These are phyloP conservation scores for Trichopus zeylanicus DNA, from an alignment of 116 monocot species.

Conservation along the genomic window DNA sequence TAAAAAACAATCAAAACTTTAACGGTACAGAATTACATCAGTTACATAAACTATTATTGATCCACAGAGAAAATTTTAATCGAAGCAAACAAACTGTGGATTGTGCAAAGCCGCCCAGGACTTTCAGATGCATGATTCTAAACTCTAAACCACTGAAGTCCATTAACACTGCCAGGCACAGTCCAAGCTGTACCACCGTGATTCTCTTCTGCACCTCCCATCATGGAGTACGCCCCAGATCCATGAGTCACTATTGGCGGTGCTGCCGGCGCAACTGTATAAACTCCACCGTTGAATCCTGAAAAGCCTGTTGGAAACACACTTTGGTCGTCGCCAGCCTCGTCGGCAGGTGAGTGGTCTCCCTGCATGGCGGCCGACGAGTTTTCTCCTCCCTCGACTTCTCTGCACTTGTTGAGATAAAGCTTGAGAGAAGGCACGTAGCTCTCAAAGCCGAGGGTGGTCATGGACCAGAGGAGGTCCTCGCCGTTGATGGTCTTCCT, in stretches of 20 bases:
- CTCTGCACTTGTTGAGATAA: conserved; percentile 3
- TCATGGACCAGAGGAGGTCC: conserved; percentile 5
- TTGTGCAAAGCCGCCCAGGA: no score
- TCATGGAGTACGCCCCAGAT: background rate
- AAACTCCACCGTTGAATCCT: background rate
- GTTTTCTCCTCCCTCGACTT: background rate
- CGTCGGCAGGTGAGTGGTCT: background rate
- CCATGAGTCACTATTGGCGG: background rate
- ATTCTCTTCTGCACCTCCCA: background rate
- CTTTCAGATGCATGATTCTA: no score
- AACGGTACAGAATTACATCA: no score
- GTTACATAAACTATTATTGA: no score
- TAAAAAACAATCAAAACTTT: no score
- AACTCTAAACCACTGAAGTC: background rate
- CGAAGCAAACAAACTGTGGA: no score
- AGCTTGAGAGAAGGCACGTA: conserved; percentile 1
- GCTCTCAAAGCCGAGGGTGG: conserved; percentile 5
- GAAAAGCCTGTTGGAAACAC: background rate
- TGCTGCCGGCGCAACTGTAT: background rate
- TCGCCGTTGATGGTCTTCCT: conserved; percentile 39
- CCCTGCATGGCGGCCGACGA: background rate
- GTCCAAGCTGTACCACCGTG: background rate
- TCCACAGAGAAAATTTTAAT: no score
- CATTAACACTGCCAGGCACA: background rate
- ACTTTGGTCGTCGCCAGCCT: no score